Evolutionary conservation across 1,284 basidiomycete genomes (phyloP), one percentile per base, ranked within the genome.

Genomic region (Tilletia indica): DNA sequence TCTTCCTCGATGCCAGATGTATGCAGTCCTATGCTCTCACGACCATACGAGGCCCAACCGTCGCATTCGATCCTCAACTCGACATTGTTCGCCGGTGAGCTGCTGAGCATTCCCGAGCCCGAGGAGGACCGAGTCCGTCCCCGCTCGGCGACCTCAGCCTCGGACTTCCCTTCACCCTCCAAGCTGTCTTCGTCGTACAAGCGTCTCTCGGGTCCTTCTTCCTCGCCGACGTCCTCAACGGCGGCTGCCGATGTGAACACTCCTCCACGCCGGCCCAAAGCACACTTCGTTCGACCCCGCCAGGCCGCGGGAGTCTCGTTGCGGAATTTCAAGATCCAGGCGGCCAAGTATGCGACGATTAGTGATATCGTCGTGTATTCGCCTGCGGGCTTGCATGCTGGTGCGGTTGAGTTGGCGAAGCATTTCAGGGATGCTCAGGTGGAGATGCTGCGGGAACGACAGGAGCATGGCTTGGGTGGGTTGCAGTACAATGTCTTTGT

Each of bases 321-420:
- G 69, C 78, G 82, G 70, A 82, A 81, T 72, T 83, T 83, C 70
- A 73, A 73, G 69, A 78, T 78, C 31, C 79, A 87, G 85, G 82
- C 86, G 87, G 86, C 88, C 79, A 93, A 95, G 78, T 94, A 94
- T 81, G 90, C 93, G 0, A 92, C 92, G 1, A 87, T 97, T 51
- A 93, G 92, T 67, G 94, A 97, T 83, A 89, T 97, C 74, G 89
- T 95, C 73, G 86, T 96, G 66, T 96, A 95, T 85, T 91, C 80
- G 58, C 82, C 82, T 39, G 74, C 74, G 21, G 80, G 82, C 56
- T 71, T 78, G 12, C 80, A 81, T 42, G 67, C 76, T 9, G 79
- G 77, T 48, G 78, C 73, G 4, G 67, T 81, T 31, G 71, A 71
- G 19, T 72, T 80, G 4, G 82, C 82, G 58, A 72, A 74, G 45